Base-by-base conservation (phyloP, 257 asterid species). In the Misopates orontium region DNA sequence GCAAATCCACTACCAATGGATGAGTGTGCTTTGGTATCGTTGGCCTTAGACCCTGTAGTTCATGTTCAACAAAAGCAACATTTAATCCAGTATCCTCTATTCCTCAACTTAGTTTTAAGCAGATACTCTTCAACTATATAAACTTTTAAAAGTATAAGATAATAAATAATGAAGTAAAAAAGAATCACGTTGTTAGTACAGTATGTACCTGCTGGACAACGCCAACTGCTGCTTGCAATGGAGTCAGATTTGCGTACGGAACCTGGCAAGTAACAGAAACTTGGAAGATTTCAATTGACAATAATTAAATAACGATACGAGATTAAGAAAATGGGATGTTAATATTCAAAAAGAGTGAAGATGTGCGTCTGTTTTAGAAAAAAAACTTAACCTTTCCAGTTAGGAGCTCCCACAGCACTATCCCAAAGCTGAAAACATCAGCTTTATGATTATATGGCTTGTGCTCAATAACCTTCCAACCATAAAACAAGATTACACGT, bases 311-410 rank as follows among this genome's bases (percentile, higher is more conserved):
- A 3, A 17, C 0, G 50, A 44, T 13, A 10, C 8, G 4, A 17
- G 2, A 16, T 44, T 44, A 17, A 7, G 12, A 13, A 4, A 12
- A 12, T 44, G n/a, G n/a, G n/a, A n/a, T n/a, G n/a, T n/a, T n/a
- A n/a, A n/a, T n/a, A n/a, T n/a, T n/a, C n/a, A n/a, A n/a, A n/a
- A n/a, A n/a, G n/a, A n/a, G n/a, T n/a, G n/a, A n/a, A n/a, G n/a
- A n/a, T n/a, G n/a, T n/a, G n/a, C n/a, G n/a, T n/a, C n/a, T n/a
- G n/a, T n/a, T n/a, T n/a, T n/a, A n/a, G n/a, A n/a, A n/a, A n/a
- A n/a, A n/a, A n/a, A n/a, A n/a, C n/a, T n/a, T n/a, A n/a, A 90
- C 97, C 96, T 90, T 85, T 75, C 90, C 90, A 0, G 95, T 81
- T 66, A 85, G 85, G 73, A 90, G 85, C 70, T 90, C 97, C 96